Base-by-base conservation (phyloP, 768 basidiomycete genomes). In the Kwoniella botswanensis region DNA sequence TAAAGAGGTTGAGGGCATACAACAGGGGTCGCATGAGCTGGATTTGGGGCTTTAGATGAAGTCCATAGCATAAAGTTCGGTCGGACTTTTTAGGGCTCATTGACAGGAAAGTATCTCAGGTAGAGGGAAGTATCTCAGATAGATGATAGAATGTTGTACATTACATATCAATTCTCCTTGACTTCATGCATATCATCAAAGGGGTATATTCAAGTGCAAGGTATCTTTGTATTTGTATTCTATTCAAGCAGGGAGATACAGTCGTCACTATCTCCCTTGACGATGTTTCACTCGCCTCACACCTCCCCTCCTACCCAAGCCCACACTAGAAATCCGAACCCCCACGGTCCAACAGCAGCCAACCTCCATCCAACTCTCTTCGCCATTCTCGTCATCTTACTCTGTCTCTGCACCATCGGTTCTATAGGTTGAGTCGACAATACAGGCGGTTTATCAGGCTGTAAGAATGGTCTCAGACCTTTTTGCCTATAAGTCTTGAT, bases 221-320 rank as follows among this genome's bases (percentile, higher is more conserved):
- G 67, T 68, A 68, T 68, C 43, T 57, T 18, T 21, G 18, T n/a
- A 21, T 55, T 11, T 55, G 24, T 55, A 24, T 13, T 55, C 24
- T 55, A 55, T 55, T 24, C 24, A 35, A 35, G 35, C 35, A 35
- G 35, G 35, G 35, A 35, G 35, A 35, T 35, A 1, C 35, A 35
- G 6, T 35, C 35, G 35, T 35, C 35, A 35, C 7, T 35, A 35
- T 35, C 35, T 35, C 6, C 0, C 35, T 35, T 35, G 35, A 9
- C 35, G 35, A 35, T 35, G 35, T 35, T 35, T 21, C 21, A 63
- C 50, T 68, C 17, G 18, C 6, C 35, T 68, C 50, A 81, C 6
- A 82, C 71, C 59, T 82, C 82, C 4, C 82, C 82, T 12, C 82
- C 82, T 4, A 81, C 74, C 79, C 81, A 83, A 2, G 82, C 79